Percentiles rank a stretch among this genome's conserved stretches.
These are phyloP conservation scores for Apiospora koreana DNA, from an alignment of 2,329 filamentous ascomycete genomes.

Conservation along the genomic window DNA sequence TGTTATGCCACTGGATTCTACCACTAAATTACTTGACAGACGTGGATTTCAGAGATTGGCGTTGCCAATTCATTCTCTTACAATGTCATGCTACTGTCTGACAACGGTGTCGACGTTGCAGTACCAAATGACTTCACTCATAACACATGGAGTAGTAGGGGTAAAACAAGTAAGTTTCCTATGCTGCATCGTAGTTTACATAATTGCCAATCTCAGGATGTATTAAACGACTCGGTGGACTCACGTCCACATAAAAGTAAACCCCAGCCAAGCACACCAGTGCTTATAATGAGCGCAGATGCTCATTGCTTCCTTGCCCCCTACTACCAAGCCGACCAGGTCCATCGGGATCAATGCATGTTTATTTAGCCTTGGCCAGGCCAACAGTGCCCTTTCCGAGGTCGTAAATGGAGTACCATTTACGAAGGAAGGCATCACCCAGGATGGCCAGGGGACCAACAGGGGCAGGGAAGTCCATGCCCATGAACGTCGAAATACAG, in stretches of 20 bases:
- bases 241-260: background rate
- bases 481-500: conserved; percentile 97
- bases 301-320: background rate
- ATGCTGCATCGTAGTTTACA: background rate
- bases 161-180: background rate
- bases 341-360: no score
- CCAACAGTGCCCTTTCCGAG: conserved; percentile 86
- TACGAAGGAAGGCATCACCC: conserved; percentile 82
- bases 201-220: background rate
- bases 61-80: no score
- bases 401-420: conserved; percentile 96
- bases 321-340: background rate
- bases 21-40: no score
- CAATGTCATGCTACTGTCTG: no score
- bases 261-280: background rate
- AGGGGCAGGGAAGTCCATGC: conserved; percentile 88
- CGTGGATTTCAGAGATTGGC: no score
- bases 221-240: background rate
- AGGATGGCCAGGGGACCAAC: conserved; percentile 92
- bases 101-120: no score
- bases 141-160: background rate
- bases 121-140: no score
- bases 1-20: no score
- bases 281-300: background rate
- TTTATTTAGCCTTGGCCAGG: conserved; percentile 77